Percentiles rank a stretch among this genome's conserved stretches.
Evolutionary conservation across 495 filamentous ascomycete genomes (phyloP).

Genomic region (Hypoxylon subgilvum): DNA sequence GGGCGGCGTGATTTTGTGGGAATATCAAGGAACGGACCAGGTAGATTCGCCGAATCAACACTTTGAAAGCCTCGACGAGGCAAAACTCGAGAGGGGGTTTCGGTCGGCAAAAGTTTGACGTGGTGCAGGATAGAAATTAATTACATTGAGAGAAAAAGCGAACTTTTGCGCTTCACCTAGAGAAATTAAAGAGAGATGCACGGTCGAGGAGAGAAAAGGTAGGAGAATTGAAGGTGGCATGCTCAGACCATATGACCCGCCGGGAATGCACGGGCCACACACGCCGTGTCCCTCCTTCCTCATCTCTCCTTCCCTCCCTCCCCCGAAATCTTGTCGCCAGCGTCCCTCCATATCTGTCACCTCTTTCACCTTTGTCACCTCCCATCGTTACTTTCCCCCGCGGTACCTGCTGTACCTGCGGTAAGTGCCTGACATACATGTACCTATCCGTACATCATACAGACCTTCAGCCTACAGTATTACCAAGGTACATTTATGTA

Average conservation of each 20-base stretch:
- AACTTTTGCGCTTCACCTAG: constrained; percentile 31
- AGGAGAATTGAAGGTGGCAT: constrained; percentile 43
- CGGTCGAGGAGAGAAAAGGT: constrained; percentile 32
- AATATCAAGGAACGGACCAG: constrained; percentile 36
- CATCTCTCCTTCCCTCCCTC: not conserved
- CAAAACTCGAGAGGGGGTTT: constrained; percentile 7
- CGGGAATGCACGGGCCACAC: constrained; percentile 40
- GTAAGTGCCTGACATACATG: too few species aligned
- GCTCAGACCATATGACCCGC: constrained; percentile 45
- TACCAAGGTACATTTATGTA: too few species aligned
- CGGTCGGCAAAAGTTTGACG: constrained; percentile 2
- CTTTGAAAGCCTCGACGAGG: constrained; percentile 19
- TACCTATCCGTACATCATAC: too few species aligned
- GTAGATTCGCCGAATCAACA: constrained; percentile 29
- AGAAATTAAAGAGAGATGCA: constrained; percentile 36
- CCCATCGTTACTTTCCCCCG: not conserved
- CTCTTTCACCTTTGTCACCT: too few species aligned
- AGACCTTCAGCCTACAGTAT: too few species aligned
- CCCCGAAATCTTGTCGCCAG: not conserved
- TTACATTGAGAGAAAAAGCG: constrained; percentile 23
- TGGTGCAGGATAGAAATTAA: constrained; percentile 13
- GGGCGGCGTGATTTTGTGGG: constrained; percentile 40
- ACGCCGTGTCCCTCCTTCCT: not conserved
- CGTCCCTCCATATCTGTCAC: not conserved
- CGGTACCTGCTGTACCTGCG: not conserved